Conservation (phyloP, 2,329 filamentous ascomycete species). For the Fusarium virguliforme region DNA sequence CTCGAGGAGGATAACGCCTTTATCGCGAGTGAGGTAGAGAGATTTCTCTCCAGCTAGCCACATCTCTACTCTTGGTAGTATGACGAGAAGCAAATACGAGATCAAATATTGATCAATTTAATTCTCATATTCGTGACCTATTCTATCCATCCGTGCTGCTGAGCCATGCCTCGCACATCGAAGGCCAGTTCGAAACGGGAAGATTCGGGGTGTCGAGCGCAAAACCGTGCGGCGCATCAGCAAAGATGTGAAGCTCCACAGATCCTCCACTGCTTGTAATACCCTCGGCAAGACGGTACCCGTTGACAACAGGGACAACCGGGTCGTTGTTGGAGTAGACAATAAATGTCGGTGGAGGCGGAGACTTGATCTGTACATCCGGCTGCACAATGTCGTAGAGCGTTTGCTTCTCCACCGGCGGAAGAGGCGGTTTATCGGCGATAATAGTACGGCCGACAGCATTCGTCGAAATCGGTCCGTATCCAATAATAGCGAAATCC, state of each 20-base stretch:
- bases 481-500: conserved; percentile 44
- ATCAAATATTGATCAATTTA: too few relatives aligned
- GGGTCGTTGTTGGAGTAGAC: conserved; percentile 49
- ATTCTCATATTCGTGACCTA: neutral
- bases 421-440: conserved; percentile 41
- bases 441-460: conserved; percentile 42
- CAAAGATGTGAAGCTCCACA: conserved; percentile 45
- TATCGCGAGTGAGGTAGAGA: neutral
- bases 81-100: too few relatives aligned
- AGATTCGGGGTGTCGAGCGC: conserved; percentile 37
- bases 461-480: conserved; percentile 46
- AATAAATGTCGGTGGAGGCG: conserved; percentile 37
- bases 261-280: conserved; percentile 31
- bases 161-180: conserved; percentile 45
- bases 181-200: conserved; percentile 44
- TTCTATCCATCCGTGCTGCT: conserved; percentile 32
- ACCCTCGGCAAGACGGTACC: conserved; percentile 41
- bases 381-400: conserved; percentile 43
- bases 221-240: conserved; percentile 47
- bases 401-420: conserved; percentile 42
- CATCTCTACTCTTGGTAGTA: too few relatives aligned
- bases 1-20: neutral
- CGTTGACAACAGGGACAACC: conserved; percentile 42
- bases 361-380: conserved; percentile 38
- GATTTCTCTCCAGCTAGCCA: neutral